Conservation (phyloP, 148 eudicot species). For the Gaultheria prostrata region DNA sequence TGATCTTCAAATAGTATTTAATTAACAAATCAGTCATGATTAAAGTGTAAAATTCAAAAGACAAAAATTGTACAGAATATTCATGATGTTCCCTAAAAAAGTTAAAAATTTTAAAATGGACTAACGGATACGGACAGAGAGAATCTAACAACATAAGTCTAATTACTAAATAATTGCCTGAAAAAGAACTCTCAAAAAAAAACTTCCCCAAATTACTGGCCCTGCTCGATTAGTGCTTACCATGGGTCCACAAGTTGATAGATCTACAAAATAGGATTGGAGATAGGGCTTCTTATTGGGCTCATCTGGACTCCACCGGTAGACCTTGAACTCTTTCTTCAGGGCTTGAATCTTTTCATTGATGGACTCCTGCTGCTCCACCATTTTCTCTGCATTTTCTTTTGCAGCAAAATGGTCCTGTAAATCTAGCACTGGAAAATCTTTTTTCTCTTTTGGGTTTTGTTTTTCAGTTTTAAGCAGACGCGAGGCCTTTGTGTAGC, state of each 20-base stretch:
- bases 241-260: slow-evolving; percentile 70
- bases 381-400: slow-evolving; percentile 38
- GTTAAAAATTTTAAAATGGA: too few species aligned
- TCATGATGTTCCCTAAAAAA: too few species aligned
- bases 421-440: slow-evolving; percentile 39
- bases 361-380: slow-evolving; percentile 27
- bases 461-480: slow-evolving; percentile 2
- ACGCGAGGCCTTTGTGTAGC: slow-evolving; percentile 19
- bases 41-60: too few species aligned
- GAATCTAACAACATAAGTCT: too few species aligned
- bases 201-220: too few species aligned
- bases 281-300: slow-evolving; percentile 60
- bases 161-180: too few species aligned
- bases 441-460: slow-evolving; percentile 12
- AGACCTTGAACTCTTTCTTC: slow-evolving; percentile 67
- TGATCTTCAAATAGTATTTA: too few species aligned
- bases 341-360: slow-evolving; percentile 11
- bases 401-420: slow-evolving; percentile 58
- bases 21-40: too few species aligned
- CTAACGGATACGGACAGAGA: too few species aligned
- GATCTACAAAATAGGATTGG: slow-evolving; percentile 57
- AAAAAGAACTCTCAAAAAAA: too few species aligned
- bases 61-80: too few species aligned
- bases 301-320: slow-evolving; percentile 64
- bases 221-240: slow-evolving; percentile 15